Conservation (phyloP, 2,329 filamentous ascomycete species). For the Colletotrichum lupini region DNA sequence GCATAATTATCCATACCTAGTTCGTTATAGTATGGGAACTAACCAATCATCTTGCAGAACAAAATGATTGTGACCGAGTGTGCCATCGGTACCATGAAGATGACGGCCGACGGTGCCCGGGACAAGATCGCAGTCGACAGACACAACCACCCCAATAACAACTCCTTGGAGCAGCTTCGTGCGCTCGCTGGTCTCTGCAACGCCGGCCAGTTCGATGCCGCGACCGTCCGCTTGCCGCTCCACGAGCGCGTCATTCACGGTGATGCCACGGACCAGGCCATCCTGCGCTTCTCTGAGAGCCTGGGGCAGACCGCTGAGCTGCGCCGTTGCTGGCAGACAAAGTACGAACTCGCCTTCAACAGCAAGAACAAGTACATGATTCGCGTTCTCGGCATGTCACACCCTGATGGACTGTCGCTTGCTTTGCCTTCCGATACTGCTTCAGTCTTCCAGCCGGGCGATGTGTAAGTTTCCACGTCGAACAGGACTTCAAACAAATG, state of each 20-base stretch:
- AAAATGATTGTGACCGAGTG: conserved; percentile 80
- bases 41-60: conserved; percentile 56
- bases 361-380: conserved; percentile 89
- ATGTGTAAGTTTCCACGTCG: conserved; percentile 41
- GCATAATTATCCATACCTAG: too few species aligned
- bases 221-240: conserved; percentile 69
- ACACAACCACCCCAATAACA: conserved; percentile 44
- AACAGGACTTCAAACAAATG: not conserved
- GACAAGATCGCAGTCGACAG: conserved; percentile 47
- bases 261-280: conserved; percentile 81
- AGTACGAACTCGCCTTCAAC: conserved; percentile 79
- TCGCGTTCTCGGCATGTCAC: conserved; percentile 62
- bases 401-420: conserved; percentile 39
- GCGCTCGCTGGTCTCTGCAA: conserved; percentile 77
- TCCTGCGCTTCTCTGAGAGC: conserved; percentile 76
- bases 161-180: conserved; percentile 67
- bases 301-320: conserved; percentile 70
- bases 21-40: not conserved
- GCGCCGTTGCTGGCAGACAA: conserved; percentile 71
- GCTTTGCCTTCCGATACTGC: conserved; percentile 37
- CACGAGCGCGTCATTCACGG: conserved; percentile 74
- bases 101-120: conserved; percentile 63
- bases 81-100: conserved; percentile 63
- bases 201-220: conserved; percentile 78
- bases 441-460: conserved; percentile 39